phyloP scores from a whole-genome alignment of 345 rosid species.

The Triadica sebifera region DNA sequence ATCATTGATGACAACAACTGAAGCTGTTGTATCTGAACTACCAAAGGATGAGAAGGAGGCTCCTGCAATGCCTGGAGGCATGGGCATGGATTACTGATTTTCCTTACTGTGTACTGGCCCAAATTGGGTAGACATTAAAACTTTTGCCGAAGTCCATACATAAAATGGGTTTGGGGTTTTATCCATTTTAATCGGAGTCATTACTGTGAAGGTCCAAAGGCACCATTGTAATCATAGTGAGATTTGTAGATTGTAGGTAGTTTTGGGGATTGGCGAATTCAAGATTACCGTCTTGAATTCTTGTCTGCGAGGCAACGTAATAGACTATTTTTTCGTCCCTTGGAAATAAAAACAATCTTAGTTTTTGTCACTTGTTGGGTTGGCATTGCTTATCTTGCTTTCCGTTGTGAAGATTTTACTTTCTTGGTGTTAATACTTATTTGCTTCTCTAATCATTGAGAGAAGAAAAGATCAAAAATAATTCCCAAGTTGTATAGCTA shows the following conservation, averaged over 20 bases:
- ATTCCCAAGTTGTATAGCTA: no score
- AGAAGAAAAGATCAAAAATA: no score
- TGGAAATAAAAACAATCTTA: neutral
- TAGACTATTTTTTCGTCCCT: neutral
- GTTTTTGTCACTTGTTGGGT: neutral
- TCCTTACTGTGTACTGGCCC: neutral
- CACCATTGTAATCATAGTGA: constrained; percentile 13
- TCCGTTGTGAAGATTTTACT: no score
- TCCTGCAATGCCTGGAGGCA: constrained; percentile 61
- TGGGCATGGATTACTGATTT: constrained; percentile 86
- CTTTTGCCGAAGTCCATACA: neutral
- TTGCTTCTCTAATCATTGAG: no score
- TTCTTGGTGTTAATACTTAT: no score
- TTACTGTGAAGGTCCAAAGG: neutral
- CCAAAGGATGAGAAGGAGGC: constrained; percentile 75
- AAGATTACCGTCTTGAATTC: neutral
- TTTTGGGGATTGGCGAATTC: constrained; percentile 9
- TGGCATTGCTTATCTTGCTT: no score
- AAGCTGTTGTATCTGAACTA: constrained; percentile 79
- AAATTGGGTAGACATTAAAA: neutral
- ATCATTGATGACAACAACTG: constrained; percentile 91
- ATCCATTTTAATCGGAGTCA: neutral
- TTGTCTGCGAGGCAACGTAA: constrained; percentile 1
- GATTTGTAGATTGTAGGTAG: constrained; percentile 12
- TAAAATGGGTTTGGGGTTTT: constrained; percentile 23